Base-by-base conservation (phyloP, 2,329 filamentous ascomycete genomes). In the Curvularia eragrostidis region DNA sequence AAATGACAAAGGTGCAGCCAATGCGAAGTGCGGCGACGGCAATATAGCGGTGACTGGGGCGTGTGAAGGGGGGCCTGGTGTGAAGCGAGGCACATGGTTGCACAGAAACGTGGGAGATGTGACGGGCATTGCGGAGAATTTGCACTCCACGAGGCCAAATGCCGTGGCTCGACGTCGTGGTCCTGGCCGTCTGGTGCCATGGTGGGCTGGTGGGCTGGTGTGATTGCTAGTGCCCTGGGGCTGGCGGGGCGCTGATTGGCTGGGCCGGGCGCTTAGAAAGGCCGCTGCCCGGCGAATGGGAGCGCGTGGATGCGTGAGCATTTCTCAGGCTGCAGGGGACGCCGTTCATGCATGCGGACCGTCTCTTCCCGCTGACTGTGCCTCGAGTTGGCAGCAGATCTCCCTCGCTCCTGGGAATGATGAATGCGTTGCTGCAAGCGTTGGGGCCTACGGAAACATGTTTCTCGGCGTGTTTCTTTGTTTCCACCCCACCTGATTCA, bases 311-410 rank as follows among this genome's bases (percentile, higher is more conserved):
- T n/a, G 32, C 24, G 34, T 21, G 34, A 51, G 52, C 49, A 60
- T 60, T 57, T 59, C 44, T 49, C 28, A 41, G 8, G 18, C 38
- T 53, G 58, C 61, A 67, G 55, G 59, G 61, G 58, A 26, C 19
- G 32, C 30, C 48, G 41, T 64, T 64, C 52, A 64, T 68, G 63
- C 66, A 69, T 61, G 64, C 66, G 63, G 64, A 56, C 59, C 62
- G 63, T 61, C 57, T 63, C 58, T 41, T 67, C 64, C 59, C 65
- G 65, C 58, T 9, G 46, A 67, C 68, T 62, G 63, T 69, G 68
- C 66, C 66, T 28, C 64, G 48, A 51, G 43, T 48, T 53, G 39
- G 63, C 63, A 62, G 54, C 47, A 54, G 46, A 57, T 54, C 36
- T 10, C 43, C 28, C 24, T 48, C 52, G 42, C 54, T 32, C 42